Percentiles rank a stretch among this genome's conserved stretches.
Conservation (phyloP, 768 basidiomycete genomes). For the Mycena amicta region DNA sequence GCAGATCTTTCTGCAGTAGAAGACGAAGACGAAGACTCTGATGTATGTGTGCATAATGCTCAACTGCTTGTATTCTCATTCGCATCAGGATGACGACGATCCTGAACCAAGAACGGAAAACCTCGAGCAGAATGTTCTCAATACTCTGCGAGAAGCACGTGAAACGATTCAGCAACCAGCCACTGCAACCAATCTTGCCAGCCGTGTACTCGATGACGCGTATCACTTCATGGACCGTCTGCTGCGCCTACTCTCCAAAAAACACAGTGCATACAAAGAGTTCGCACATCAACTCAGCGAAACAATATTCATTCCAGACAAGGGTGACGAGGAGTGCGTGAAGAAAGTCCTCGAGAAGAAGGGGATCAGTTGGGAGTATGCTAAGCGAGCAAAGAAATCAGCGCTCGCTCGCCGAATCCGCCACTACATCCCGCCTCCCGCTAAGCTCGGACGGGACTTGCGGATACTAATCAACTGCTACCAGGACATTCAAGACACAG, state of each 20-base stretch:
- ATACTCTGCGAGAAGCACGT: too few species aligned
- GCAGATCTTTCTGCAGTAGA: neutral
- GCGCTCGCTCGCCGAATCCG: neutral
- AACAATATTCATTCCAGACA: neutral
- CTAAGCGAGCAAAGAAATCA: neutral
- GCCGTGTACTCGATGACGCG: constrained; percentile 6
- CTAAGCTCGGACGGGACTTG: neutral
- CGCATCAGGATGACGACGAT: too few species aligned
- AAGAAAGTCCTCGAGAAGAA: neutral
- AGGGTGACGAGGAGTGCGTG: neutral
- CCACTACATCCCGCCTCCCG: neutral
- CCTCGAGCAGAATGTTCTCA: too few species aligned
- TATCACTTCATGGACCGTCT: constrained; percentile 12
- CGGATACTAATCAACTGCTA: neutral
- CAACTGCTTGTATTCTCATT: too few species aligned
- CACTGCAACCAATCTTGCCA: neutral
- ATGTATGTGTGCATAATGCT: too few species aligned
- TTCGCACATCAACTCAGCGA: constrained; percentile 6
- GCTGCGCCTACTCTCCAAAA: constrained; percentile 6
- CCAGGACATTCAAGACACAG: neutral
- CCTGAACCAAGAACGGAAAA: too few species aligned
- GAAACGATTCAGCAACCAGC: neutral
- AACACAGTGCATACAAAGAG: constrained; percentile 1
- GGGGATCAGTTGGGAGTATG: neutral
- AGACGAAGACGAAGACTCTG: neutral